A percentile compares a stretch with the other conserved stretches of the same genome.
Conservation (phyloP, 2,329 filamentous ascomycete species). For the Fusarium buxicola region DNA sequence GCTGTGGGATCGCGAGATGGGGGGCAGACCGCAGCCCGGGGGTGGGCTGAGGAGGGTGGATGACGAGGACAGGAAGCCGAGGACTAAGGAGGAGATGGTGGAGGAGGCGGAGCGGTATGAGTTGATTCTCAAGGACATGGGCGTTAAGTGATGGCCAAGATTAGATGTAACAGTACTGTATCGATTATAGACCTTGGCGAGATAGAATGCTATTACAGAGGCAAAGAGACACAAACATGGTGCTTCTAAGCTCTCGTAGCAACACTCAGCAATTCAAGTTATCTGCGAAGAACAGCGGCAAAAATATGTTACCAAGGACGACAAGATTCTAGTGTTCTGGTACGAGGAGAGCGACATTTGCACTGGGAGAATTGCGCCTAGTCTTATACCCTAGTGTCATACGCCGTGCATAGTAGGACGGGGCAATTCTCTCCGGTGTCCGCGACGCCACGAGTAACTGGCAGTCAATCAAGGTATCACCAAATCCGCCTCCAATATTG, state of each 20-base stretch:
- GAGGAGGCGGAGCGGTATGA: conserved; percentile 79
- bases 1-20: conserved; percentile 64
- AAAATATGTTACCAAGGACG: neutral
- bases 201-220: neutral
- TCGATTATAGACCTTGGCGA: conserved; percentile 4
- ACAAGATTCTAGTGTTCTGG: neutral
- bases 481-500: neutral
- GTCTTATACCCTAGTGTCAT: neutral
- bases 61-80: conserved; percentile 74
- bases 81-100: conserved; percentile 80
- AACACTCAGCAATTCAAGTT: neutral
- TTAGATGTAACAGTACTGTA: neutral
- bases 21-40: conserved; percentile 59
- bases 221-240: neutral
- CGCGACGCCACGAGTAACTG: conserved; percentile 8
- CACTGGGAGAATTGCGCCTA: neutral
- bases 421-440: neutral
- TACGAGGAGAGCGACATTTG: neutral
- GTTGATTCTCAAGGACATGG: conserved; percentile 59
- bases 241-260: neutral
- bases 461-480: conserved; percentile 8
- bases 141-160: conserved; percentile 36
- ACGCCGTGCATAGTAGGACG: neutral
- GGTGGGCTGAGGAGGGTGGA: conserved; percentile 77
- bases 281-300: neutral